phyloP scores from a whole-genome alignment of 805 yeast genomes.

The Zygosaccharomyces bisporus region DNA sequence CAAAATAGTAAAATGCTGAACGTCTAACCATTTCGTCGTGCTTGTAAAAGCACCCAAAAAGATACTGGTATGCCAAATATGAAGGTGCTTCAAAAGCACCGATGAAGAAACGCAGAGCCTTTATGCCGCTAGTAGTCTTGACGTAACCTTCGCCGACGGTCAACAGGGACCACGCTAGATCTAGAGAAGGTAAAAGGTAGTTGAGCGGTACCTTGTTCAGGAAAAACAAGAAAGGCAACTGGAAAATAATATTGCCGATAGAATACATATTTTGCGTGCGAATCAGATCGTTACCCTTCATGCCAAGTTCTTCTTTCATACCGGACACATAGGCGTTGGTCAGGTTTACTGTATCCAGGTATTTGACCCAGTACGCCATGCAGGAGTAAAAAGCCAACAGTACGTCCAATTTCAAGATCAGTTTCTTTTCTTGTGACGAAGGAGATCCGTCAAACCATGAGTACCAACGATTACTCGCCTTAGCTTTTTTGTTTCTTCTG shows the following conservation, averaged over 20 bases:
- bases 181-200: slow-evolving; percentile 45
- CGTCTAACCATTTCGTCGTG: slow-evolving; percentile 57
- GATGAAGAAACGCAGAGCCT: slow-evolving; percentile 57
- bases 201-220: slow-evolving; percentile 53
- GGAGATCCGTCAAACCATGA: slow-evolving; percentile 53
- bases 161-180: slow-evolving; percentile 57
- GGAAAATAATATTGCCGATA: slow-evolving; percentile 57
- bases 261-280: slow-evolving; percentile 55
- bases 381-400: slow-evolving; percentile 51
- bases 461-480: slow-evolving; percentile 41
- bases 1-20: slow-evolving; percentile 58
- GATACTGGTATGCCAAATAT: slow-evolving; percentile 56
- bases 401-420: slow-evolving; percentile 49
- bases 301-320: slow-evolving; percentile 50
- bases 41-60: slow-evolving; percentile 56
- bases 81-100: slow-evolving; percentile 63
- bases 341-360: slow-evolving; percentile 56
- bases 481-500: slow-evolving; percentile 39
- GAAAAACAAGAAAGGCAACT: slow-evolving; percentile 57
- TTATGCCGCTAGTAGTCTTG: slow-evolving; percentile 45
- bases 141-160: slow-evolving; percentile 51
- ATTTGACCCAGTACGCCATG: slow-evolving; percentile 64
- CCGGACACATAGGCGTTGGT: slow-evolving; percentile 66
- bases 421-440: slow-evolving; percentile 42
- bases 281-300: slow-evolving; percentile 60